These are phyloP conservation scores for Cutaneotrichosporon dermatis DNA, from an alignment of 1,284 basidiomycete species.

Conservation along the genomic window DNA sequence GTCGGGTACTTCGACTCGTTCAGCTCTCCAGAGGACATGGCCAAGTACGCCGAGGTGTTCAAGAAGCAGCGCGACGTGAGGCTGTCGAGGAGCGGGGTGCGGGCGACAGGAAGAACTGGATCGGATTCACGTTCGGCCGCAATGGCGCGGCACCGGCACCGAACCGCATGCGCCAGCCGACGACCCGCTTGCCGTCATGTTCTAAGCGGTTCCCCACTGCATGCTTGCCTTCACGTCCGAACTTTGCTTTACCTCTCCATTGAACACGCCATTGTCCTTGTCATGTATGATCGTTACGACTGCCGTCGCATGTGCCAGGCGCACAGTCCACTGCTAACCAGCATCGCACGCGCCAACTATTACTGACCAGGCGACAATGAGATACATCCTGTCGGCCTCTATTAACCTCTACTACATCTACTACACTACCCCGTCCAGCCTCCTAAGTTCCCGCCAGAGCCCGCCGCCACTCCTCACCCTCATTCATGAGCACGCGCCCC, in stretches of 20 bases:
- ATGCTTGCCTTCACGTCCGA: neutral
- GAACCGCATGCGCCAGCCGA: conserved; percentile 28
- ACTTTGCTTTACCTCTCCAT: neutral
- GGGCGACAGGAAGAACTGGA: conserved; percentile 50
- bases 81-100: conserved; percentile 82
- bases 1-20: conserved; percentile 99
- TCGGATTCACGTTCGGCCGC: conserved; percentile 96
- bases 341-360: no score
- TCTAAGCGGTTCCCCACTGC: conserved; percentile 25
- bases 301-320: neutral
- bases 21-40: conserved; percentile 88
- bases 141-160: conserved; percentile 49
- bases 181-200: conserved; percentile 50
- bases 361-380: neutral
- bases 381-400: no score
- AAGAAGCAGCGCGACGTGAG: conserved; percentile 95
- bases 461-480: conserved; percentile 46
- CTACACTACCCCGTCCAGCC: neutral
- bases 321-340: neutral
- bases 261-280: conserved; percentile 1
- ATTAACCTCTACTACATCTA: no score
- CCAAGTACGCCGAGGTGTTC: conserved; percentile 94
- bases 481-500: conserved; percentile 47
- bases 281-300: conserved; percentile 5
- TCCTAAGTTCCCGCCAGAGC: conserved; percentile 37